These are phyloP conservation scores for Rasamsonia emersonii DNA, from an alignment of 2,329 filamentous ascomycete species.

Conservation along the genomic window DNA sequence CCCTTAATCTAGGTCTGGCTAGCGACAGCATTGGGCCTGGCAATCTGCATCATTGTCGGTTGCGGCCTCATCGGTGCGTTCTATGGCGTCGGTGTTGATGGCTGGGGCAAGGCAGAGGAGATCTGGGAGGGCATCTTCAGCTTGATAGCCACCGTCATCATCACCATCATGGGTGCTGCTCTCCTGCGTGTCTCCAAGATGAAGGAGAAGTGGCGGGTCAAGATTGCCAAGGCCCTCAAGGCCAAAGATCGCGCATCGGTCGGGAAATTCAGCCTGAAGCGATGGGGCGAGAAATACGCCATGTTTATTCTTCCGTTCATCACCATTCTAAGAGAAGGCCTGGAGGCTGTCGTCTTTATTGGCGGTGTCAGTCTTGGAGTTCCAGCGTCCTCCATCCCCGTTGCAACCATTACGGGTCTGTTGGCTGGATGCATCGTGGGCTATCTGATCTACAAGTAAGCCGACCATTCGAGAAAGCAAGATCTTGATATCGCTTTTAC, in stretches of 20 bases:
- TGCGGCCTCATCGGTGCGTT: slow-evolving; percentile 63
- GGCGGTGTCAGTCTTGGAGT: slow-evolving; percentile 71
- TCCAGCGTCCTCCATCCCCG: slow-evolving; percentile 65
- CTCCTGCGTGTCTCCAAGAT: slow-evolving; percentile 74
- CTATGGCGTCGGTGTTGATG: slow-evolving; percentile 58
- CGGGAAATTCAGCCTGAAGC: slow-evolving; percentile 45
- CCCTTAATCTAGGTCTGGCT: slow-evolving; percentile 57
- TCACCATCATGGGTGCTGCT: slow-evolving; percentile 70
- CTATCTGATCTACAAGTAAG: slow-evolving; percentile 69
- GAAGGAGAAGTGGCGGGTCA: slow-evolving; percentile 78
- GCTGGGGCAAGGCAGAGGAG: slow-evolving; percentile 60
- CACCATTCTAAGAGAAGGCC: slow-evolving; percentile 75
- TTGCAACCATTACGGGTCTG: slow-evolving; percentile 66
- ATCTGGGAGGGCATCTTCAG: slow-evolving; percentile 75
- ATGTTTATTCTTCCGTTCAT: slow-evolving; percentile 83
- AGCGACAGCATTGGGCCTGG: slow-evolving; percentile 53
- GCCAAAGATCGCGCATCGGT: slow-evolving; percentile 36
- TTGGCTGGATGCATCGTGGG: slow-evolving; percentile 59
- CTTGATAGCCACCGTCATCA: slow-evolving; percentile 71
- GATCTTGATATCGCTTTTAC: no score
- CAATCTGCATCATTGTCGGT: slow-evolving; percentile 58
- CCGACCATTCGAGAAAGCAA: no score
- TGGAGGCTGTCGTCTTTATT: slow-evolving; percentile 79
- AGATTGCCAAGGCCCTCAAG: slow-evolving; percentile 64
- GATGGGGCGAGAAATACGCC: slow-evolving; percentile 65